Evolutionary conservation across 352 stramenopile genomes (phyloP).

Genomic region (Thalassiosira allenii): DNA sequence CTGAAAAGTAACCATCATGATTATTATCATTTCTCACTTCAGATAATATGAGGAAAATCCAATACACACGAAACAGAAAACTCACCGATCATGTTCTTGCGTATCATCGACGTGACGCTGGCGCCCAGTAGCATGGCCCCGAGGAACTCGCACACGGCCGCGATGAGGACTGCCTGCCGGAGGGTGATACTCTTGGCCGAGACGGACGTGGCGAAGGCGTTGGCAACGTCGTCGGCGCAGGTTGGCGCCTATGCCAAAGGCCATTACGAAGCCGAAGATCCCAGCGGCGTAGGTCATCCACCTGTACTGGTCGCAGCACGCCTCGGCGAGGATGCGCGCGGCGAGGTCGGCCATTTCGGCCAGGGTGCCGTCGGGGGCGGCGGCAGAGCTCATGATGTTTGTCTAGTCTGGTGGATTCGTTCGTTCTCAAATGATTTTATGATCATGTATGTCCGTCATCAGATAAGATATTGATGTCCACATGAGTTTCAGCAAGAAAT

Average conservation of each 20-base stretch:
- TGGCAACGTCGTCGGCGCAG: conserved; percentile 89
- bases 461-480: no score
- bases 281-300: conserved; percentile 62
- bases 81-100: conserved; percentile 74
- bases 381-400: no score
- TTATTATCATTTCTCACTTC: no score
- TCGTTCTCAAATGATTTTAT: no score
- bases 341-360: no score
- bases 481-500: no score
- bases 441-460: no score
- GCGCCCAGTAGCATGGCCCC: conserved; percentile 88
- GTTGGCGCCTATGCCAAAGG: conserved; percentile 86
- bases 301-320: conserved; percentile 49
- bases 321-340: conserved; percentile 11
- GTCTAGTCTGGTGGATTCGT: no score
- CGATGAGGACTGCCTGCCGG: conserved; percentile 86
- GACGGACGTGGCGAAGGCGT: conserved; percentile 88
- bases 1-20: no score
- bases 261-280: conserved; percentile 69
- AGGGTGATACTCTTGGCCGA: conserved; percentile 87
- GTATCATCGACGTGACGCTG: conserved; percentile 87
- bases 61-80: no score
- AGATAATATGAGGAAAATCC: no score
- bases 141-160: conserved; percentile 87
- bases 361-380: no score